Evolutionary conservation across 2,329 filamentous ascomycete species (phyloP), one percentile per base, ranked within the genome.

Genomic region (Fusarium hostae): DNA sequence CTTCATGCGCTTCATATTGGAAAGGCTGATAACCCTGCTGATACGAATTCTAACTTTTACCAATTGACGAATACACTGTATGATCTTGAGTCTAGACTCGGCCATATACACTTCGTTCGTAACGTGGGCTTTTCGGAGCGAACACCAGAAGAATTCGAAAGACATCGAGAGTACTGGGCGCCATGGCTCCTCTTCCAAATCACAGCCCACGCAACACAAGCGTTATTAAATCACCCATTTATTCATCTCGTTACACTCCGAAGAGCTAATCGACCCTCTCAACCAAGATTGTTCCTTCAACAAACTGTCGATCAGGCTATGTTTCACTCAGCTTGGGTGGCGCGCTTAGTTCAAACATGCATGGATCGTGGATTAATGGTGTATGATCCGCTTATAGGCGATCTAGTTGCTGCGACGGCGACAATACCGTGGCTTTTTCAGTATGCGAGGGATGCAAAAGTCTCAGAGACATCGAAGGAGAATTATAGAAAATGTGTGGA

Each of bases 361-460:
- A 48, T 75, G 26, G 73, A 75, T 26, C 45, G 70, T 15, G 60
- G 63, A 2, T 70, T 76, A 9, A 44, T 63, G 43, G 63, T 73
- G 6, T 66, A 62, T 16, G 73, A 76, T 16, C 74, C 74, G 0
- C 44, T 75, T 11, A 71, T 75, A 2, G 68, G 73, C 6, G 70
- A 71, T 9, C 34, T 74, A n/a, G 69, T 76, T 26, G 74, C 74
- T 10, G 66, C 73, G 6, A 71, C 74, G 0, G 71, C 73, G 2
- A 76, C 71, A 2, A 75, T 75, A 5, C 69, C 73, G 1, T 76
- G 73, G 74, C 32, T 75, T 3, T 75, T 75, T 24, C 74, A 75
- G 24, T 75, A 76, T 39, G 73, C 74, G 2, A 68, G 70, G 5
- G 74, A 76, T 7, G 26, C 32, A 0, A 66, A 68, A 10, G 68